phyloP scores from a whole-genome alignment of 495 filamentous ascomycete genomes.

The Alectoria sarmentosa region DNA sequence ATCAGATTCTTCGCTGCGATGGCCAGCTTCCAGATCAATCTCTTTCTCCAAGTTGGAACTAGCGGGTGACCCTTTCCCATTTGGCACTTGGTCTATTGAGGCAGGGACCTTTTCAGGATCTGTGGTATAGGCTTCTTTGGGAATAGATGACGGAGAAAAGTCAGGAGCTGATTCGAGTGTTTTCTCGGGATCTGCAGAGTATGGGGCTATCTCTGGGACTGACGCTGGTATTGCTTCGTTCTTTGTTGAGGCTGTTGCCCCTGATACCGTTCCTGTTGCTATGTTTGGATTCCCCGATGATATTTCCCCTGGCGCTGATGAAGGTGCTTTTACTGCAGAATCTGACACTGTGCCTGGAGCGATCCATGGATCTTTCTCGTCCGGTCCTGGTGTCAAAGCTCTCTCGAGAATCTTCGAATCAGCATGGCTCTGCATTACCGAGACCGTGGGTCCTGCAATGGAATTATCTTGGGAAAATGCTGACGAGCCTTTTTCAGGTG shows the following conservation, averaged over 20 bases:
- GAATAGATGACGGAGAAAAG: neutral
- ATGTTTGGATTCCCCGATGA: neutral
- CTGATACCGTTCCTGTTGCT: neutral
- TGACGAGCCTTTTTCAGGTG: neutral
- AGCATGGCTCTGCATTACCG: too few species aligned
- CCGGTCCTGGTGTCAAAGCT: neutral
- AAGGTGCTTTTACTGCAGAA: neutral
- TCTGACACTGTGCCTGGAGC: neutral
- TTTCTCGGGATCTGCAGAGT: neutral
- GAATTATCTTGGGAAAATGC: neutral
- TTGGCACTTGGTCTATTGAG: slow-evolving; percentile 7
- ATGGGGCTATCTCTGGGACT: neutral
- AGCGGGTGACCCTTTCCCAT: slow-evolving; percentile 11
- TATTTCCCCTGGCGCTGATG: neutral
- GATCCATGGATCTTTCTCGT: neutral
- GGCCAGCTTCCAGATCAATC: slow-evolving; percentile 19
- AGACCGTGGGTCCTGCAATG: neutral
- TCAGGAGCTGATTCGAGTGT: neutral
- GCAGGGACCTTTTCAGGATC: slow-evolving; percentile 5
- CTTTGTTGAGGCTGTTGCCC: neutral
- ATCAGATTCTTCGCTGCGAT: neutral
- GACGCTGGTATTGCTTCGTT: slow-evolving; percentile 2
- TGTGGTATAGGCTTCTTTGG: neutral
- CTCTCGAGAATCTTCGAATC: neutral
- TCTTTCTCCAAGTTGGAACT: slow-evolving; percentile 13